Conservation (phyloP, 495 filamentous ascomycete species). For the Lasiosphaeria ovina region DNA sequence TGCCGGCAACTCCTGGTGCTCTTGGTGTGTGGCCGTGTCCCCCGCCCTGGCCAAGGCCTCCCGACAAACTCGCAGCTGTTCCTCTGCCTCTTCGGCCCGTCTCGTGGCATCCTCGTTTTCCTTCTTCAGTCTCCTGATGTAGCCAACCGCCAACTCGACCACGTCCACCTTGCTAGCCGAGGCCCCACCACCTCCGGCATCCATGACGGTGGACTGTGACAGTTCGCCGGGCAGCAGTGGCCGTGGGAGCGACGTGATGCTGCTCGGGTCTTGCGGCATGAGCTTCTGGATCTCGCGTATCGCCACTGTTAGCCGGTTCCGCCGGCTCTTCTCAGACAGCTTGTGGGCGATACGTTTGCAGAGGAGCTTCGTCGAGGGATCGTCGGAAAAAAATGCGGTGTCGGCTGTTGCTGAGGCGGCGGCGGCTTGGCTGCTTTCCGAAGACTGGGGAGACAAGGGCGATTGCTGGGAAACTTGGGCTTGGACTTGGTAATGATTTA, state of each 20-base stretch:
- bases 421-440: no score
- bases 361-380: constrained; percentile 18
- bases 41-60: background rate
- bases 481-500: no score
- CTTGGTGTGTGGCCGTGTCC: background rate
- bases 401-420: no score
- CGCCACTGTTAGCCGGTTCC: constrained; percentile 30
- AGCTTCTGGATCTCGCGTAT: constrained; percentile 37
- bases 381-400: constrained; percentile 8
- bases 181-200: constrained; percentile 6
- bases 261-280: constrained; percentile 14
- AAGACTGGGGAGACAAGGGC: no score
- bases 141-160: constrained; percentile 32
- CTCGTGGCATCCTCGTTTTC: constrained; percentile 26
- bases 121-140: constrained; percentile 27
- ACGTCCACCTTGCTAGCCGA: constrained; percentile 33
- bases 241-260: background rate
- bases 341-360: constrained; percentile 33
- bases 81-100: constrained; percentile 25
- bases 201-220: background rate
- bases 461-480: no score
- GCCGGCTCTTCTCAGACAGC: constrained; percentile 33
- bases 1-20: background rate
- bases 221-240: background rate
- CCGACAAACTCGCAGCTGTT: constrained; percentile 1